Evolutionary conservation across 192 early-diverging fungal species (phyloP), one percentile per base, ranked within the genome.

Genomic region (Diversispora eburnea): DNA sequence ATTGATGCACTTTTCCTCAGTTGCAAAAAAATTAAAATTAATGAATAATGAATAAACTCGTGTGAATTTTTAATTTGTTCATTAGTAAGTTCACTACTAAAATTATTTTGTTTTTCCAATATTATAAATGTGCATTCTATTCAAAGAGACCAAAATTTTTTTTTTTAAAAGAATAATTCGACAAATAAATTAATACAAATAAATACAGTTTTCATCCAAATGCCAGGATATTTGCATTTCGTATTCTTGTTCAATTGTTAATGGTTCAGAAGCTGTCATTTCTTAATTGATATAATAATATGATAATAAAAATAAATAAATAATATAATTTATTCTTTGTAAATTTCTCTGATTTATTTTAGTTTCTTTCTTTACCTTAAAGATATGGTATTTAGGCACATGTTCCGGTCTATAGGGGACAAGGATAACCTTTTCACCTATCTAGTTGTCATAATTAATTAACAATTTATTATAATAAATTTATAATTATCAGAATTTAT

Each of bases 261-360:
- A 84, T 10, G 96, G 95, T 78, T 99, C 95, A 8, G 95, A 97
- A 3, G 94, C 96, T 12, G 95, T 98, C 91, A 94, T 91, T 76
- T 95, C 95, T 91, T 78, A 15, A 33, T 10, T 49, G 0, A 10
- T 13, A 10, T 13, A 45, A 22, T 43, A 4, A 12, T 19, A 15
- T 6, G 2, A 13, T 0, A 41, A 8, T 7, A 52, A 51, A 41
- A 12, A 62, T n/a, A 42, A 45, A 43, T 7, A 33, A 4, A 49
- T 46, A 57, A 3, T 49, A 42, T 13, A 17, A 56, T 10, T 71
- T 42, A 19, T 48, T 33, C 12, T 46, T 4, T 57, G 0, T 5
- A 75, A 19, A 42, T 51, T 47, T 43, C 42, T 15, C 41, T 45
- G 20, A 55, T 51, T 58, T 56, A 33, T 33, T 33, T 33, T 33